A percentile compares a stretch with the other conserved stretches of the same genome.
Evolutionary conservation across 2,329 filamentous ascomycete species (phyloP).

Genomic region (Penicillium thymicola): DNA sequence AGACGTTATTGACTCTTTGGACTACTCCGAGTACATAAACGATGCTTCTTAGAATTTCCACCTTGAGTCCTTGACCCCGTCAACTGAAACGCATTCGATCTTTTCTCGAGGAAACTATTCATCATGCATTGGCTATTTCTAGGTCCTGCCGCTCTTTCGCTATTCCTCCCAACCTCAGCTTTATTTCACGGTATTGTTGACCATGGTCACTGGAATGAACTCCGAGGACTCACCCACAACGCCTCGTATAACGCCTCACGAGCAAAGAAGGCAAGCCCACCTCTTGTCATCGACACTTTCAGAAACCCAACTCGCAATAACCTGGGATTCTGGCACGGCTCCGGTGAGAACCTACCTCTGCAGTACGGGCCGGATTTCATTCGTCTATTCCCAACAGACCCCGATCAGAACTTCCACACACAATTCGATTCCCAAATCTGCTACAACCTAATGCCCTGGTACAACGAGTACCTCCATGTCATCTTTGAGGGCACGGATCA

Average conservation of each 20-base stretch:
- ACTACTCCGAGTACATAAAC: neutral
- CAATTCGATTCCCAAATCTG: slow-evolving; percentile 54
- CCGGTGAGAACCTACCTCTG: slow-evolving; percentile 57
- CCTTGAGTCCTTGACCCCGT: neutral
- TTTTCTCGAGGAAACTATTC: neutral
- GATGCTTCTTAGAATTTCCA: neutral
- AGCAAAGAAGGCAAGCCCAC: neutral
- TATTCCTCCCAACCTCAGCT: slow-evolving; percentile 5
- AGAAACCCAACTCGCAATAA: slow-evolving; percentile 52
- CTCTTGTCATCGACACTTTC: slow-evolving; percentile 60
- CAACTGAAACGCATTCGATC: slow-evolving; percentile 1
- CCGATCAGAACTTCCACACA: slow-evolving; percentile 61
- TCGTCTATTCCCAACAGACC: slow-evolving; percentile 56
- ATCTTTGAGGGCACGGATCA: slow-evolving; percentile 60
- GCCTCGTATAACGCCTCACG: neutral
- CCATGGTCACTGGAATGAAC: slow-evolving; percentile 15
- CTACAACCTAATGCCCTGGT: slow-evolving; percentile 54
- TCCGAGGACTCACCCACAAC: slow-evolving; percentile 1
- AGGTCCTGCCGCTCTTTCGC: neutral
- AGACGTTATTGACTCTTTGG: neutral
- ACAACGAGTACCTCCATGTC: slow-evolving; percentile 62
- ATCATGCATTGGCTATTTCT: slow-evolving; percentile 9
- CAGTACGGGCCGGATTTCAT: slow-evolving; percentile 53
- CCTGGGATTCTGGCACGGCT: slow-evolving; percentile 63
- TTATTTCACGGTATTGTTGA: slow-evolving; percentile 2